Base-by-base conservation (phyloP, 371 early-diverging fungal species). In the Batkoa obscura region DNA sequence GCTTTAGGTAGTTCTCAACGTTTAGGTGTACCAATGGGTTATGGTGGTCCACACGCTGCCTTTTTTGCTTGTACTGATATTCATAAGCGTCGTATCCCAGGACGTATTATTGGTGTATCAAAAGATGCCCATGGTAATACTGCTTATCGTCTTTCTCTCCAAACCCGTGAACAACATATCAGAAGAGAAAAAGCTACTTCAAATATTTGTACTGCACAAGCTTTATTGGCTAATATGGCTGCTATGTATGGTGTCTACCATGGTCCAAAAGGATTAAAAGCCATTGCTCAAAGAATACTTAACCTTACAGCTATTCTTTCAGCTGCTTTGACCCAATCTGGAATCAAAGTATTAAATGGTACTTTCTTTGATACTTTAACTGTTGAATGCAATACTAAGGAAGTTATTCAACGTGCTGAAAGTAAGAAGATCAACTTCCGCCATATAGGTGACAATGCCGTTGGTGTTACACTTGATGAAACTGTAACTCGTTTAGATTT, bases 21-120 rank as follows among this genome's bases (percentile, higher is more conserved):
- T 37, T 93, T 96, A 60, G 97, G 97, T 67, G 94, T 96, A 36
- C 94, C 95, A 2, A 76, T 96, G 47, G 97, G 97, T 41, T 94
- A 88, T 67, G 97, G 97, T 66, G 97, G 97, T 50, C 97, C 97
- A n/a, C 95, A 94, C 65, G 97, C 97, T 4, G 97, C 97, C 34
- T 96, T 93, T 76, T 93, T 96, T 66, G 91, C 97, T 56, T 84
- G 86, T 61, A 81, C 80, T 66, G 85, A 91, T 30, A 84, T 76
- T 38, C 86, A 88, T 66, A 90, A 92, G 78, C 85, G 97, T 54
- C 79, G 86, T 52, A 85, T 96, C 70, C 95, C 97, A 17, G 97
- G 97, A 48, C 80, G 97, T 56, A 69, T 96, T 54, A 83, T 96
- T 46, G 97, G 97, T 61, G 88, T 93, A 13, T 91, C 94, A 46